These are phyloP conservation scores for Schizonepeta tenuifolia DNA, from an alignment of 257 asterid species.

Conservation along the genomic window DNA sequence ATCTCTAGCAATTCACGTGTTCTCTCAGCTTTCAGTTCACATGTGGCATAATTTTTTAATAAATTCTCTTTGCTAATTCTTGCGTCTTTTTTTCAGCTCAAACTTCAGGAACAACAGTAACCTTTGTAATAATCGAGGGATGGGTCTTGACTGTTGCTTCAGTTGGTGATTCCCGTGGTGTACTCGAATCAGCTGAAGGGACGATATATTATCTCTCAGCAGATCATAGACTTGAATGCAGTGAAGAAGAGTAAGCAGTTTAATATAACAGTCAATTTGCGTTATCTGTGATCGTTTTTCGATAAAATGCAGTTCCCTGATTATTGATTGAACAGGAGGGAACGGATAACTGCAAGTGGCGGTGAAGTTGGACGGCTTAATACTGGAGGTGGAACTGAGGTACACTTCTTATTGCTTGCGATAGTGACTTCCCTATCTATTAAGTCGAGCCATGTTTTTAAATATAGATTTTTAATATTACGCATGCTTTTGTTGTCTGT, in stretches of 20 bases:
- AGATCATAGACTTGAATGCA: constrained; percentile 95
- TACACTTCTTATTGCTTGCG: constrained; percentile 34
- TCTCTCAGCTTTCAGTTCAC: neutral
- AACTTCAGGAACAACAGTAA: constrained; percentile 96
- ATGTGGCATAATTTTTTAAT: neutral
- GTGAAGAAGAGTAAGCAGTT: constrained; percentile 88
- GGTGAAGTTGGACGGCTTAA: constrained; percentile 98
- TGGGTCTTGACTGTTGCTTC: constrained; percentile 97
- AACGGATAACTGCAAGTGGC: constrained; percentile 87
- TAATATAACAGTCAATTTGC: constrained; percentile 15
- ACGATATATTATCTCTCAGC: constrained; percentile 82
- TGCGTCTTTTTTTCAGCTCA: constrained; percentile 57
- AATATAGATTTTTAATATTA: constrained; percentile 24
- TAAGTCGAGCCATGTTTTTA: neutral
- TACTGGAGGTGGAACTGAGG: constrained; percentile 99
- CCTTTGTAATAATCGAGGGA: constrained; percentile 91
- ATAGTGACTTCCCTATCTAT: neutral
- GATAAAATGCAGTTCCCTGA: constrained; percentile 19
- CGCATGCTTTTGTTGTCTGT: constrained; percentile 26
- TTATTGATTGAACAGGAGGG: constrained; percentile 68
- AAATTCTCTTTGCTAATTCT: constrained; percentile 29
- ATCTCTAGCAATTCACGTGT: neutral
- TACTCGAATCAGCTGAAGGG: constrained; percentile 96
- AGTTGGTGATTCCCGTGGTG: constrained; percentile 96
- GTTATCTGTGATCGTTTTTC: constrained; percentile 4